These are phyloP conservation scores for Scheffersomyces amazonensis DNA, from an alignment of 805 yeast genomes.

Conservation along the genomic window DNA sequence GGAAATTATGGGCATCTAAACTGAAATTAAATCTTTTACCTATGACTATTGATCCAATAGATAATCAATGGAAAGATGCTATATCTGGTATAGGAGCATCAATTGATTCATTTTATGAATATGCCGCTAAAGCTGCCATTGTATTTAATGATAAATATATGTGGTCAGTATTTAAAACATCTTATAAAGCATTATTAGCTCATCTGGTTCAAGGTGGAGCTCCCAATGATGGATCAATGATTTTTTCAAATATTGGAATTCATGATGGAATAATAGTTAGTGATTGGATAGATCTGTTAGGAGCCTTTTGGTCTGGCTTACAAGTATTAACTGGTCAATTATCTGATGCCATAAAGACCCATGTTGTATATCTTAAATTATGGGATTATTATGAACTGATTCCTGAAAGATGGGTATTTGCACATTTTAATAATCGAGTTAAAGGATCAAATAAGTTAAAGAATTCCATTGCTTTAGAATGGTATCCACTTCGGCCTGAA, in stretches of 20 bases:
- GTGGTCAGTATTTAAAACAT: conserved; percentile 50
- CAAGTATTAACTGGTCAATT: conserved; percentile 77
- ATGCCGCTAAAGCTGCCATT: conserved; percentile 74
- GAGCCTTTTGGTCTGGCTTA: conserved; percentile 88
- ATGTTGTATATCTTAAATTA: conserved; percentile 62
- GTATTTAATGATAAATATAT: conserved; percentile 63
- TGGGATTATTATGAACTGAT: conserved; percentile 80
- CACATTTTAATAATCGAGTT: conserved; percentile 7
- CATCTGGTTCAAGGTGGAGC: conserved; percentile 36
- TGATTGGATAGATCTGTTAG: conserved; percentile 79
- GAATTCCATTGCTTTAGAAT: conserved; percentile 54
- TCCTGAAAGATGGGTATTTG: conserved; percentile 81
- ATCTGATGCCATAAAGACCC: conserved; percentile 58
- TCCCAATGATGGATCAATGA: conserved; percentile 22
- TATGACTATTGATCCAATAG: conserved; percentile 66
- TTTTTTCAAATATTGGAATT: conserved; percentile 58
- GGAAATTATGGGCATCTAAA: conserved; percentile 67
- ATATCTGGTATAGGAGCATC: conserved; percentile 88
- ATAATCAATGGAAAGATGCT: conserved; percentile 53
- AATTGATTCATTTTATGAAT: conserved; percentile 86
- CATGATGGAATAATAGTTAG: conserved; percentile 48
- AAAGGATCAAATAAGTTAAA: conserved; percentile 1
- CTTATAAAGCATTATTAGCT: conserved; percentile 54
- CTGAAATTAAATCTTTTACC: conserved; percentile 66
- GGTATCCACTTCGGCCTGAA: conserved; percentile 94